Base-by-base conservation (phyloP, 768 basidiomycete genomes). In the Suillus americanus region DNA sequence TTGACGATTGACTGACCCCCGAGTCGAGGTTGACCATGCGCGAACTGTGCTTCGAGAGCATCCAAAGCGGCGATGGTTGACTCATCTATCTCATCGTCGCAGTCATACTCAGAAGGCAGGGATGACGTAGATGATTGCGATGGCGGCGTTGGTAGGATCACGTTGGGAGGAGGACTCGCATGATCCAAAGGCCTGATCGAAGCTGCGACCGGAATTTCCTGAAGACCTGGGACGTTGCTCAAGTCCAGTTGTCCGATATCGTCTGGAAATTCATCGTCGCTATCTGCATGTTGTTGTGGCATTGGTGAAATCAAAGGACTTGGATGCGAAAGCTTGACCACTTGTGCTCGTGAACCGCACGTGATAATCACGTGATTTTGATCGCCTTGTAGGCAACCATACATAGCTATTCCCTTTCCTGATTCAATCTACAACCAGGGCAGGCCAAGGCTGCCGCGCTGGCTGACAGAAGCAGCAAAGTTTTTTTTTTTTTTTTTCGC, bases 191-290 rank as follows among this genome's bases (percentile, higher is more conserved):
- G 20, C 35, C 13, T 12, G 46, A 45, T 53, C 28, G 13, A 41
- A 53, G 35, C 23, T 16, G 61, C n/a, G 7, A 59, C 66, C 28
- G 65, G 67, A 30, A 43, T 51, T n/a, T 43, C 48, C 62, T 74
- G 71, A 35, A 79, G 73, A 60, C 61, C 76, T 10, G 80, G 74
- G 25, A 79, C 63, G 13, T 64, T 79, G 33, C 85, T 79, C 65
- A 82, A 84, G 66, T 82, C 79, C 25, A 86, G 53, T 18, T 80
- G 81, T 4, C 80, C 80, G 64, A 88, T 84, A 28, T 83, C 81
- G 69, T 89, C 87, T 0, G 81, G 82, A 63, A 83, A 90, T 62
- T 86, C 82, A 69, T 89, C 85, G n/a, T 77, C 77, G 1, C 68
- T 70, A 38, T 69, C 69, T 1, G 35, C 51, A 53, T 9, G 9